Conservation (phyloP, 768 basidiomycete species). For the Mycena alexandri region DNA sequence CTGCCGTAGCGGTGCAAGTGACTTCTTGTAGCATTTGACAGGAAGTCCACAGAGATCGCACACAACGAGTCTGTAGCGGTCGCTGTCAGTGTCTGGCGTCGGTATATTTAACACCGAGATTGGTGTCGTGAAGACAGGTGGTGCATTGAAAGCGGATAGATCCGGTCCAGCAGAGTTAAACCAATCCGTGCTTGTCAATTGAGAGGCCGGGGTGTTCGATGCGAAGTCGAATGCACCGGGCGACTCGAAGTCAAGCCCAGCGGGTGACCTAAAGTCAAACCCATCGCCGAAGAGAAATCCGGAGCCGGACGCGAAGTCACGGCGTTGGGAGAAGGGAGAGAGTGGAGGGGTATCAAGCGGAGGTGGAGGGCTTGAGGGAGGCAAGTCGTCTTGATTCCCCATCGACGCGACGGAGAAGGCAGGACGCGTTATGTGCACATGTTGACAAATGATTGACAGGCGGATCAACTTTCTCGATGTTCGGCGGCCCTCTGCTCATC, state of each 20-base stretch:
- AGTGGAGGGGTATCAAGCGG: neutral
- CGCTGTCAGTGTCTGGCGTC: no score
- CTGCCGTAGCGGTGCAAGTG: neutral
- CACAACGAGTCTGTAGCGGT: neutral
- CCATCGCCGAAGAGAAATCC: no score
- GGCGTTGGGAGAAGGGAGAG: neutral
- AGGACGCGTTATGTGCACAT: constrained; percentile 1
- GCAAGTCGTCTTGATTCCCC: neutral
- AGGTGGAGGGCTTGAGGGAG: constrained; percentile 1
- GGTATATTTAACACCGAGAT: no score
- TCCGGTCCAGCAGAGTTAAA: neutral
- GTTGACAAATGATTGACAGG: neutral
- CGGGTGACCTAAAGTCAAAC: no score
- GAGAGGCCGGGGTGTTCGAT: neutral
- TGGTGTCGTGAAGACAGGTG: neutral
- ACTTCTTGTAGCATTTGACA: neutral
- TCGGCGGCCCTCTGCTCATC: neutral
- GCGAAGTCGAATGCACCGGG: neutral
- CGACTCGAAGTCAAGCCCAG: neutral
- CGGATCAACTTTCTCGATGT: neutral
- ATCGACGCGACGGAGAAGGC: neutral
- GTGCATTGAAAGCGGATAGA: neutral
- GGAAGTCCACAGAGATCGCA: neutral
- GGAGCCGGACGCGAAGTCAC: neutral
- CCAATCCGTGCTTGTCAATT: neutral